phyloP scores from a whole-genome alignment of 2,329 filamentous ascomycete species.

The Penicillium griseofulvum region DNA sequence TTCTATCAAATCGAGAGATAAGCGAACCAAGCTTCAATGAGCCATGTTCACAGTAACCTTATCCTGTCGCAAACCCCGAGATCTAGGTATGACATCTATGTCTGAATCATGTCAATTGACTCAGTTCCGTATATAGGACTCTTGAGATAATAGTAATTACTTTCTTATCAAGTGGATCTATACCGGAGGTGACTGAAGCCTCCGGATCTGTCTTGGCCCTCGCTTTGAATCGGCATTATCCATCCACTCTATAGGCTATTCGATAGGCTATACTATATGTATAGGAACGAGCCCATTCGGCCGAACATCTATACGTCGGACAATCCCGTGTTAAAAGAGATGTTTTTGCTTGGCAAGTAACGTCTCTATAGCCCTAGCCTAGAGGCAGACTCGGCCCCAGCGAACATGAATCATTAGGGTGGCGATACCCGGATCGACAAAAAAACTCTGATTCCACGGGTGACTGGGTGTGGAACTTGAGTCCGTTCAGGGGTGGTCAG shows the following conservation, averaged over 20 bases:
- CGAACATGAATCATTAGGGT: neutral
- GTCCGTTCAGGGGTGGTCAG: neutral
- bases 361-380: fast-evolving
- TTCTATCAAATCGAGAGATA: neutral
- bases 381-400: neutral
- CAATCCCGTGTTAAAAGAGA: no score
- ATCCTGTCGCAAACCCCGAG: neutral
- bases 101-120: neutral
- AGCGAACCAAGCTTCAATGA: conserved; percentile 4
- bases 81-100: neutral
- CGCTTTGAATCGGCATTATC: neutral
- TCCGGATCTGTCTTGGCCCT: conserved; percentile 2
- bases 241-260: neutral
- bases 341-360: no score
- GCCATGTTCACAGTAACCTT: conserved; percentile 2
- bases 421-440: neutral
- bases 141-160: no score
- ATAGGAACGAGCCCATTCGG: neutral
- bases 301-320: neutral
- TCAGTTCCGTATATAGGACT: no score
- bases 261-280: neutral
- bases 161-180: neutral
- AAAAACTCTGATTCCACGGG: conserved; percentile 2
- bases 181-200: neutral
- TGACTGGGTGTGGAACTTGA: conserved; percentile 1